Conservation (phyloP, 352 stramenopile genomes). For the Globisporangium emineosum region DNA sequence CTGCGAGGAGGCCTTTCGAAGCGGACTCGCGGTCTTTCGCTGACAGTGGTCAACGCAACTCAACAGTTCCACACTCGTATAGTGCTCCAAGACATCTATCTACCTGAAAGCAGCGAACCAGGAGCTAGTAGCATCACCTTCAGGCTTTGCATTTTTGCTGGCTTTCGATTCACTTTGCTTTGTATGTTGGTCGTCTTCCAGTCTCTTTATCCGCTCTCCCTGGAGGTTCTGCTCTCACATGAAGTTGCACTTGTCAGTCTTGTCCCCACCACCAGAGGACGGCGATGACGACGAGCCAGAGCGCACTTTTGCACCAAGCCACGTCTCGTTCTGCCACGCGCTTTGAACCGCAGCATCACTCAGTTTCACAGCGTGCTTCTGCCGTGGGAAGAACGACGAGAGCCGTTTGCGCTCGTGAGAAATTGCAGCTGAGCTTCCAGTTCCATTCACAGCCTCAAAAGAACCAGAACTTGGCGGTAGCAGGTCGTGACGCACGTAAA, state of each 20-base stretch:
- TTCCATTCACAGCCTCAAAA: not conserved
- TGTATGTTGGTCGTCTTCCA: no score
- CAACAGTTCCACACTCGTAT: no score
- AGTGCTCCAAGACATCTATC: no score
- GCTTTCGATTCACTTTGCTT: no score
- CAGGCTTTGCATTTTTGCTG: no score
- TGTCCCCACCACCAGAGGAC: not conserved
- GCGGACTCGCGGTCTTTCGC: no score
- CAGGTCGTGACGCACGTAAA: constrained; percentile 60
- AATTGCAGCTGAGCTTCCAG: not conserved
- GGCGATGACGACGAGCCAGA: not conserved
- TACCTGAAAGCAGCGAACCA: no score
- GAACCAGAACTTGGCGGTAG: not conserved
- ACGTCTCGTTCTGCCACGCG: constrained; percentile 10
- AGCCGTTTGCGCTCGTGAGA: not conserved
- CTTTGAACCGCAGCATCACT: not conserved
- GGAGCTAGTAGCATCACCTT: no score
- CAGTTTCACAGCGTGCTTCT: constrained; percentile 7
- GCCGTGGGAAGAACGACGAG: constrained; percentile 11
- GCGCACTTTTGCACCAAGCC: not conserved
- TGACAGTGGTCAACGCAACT: no score
- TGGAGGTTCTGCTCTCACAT: no score
- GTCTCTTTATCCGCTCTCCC: no score
- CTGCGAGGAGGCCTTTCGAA: no score
- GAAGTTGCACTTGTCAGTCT: constrained; percentile 12